phyloP scores from a whole-genome alignment of 495 filamentous ascomycete species.

The Umbilicaria muhlenbergii region DNA sequence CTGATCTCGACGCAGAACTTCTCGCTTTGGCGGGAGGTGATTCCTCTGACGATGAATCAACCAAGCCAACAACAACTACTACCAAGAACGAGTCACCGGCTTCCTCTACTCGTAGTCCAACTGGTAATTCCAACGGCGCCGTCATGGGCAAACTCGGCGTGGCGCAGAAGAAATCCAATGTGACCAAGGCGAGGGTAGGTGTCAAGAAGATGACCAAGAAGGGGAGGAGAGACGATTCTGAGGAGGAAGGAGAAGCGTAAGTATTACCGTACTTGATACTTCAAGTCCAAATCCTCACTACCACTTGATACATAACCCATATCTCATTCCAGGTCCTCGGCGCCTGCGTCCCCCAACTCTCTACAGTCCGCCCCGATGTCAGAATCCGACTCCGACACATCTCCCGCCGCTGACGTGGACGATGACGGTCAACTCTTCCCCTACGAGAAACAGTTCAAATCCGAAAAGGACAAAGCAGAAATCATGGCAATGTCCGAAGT shows the following conservation, averaged over 20 bases:
- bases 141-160: conserved; percentile 21
- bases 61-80: conserved; percentile 10
- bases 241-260: conserved; percentile 77
- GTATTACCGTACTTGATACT: conserved; percentile 19
- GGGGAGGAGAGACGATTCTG: conserved; percentile 42
- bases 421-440: conserved; percentile 59
- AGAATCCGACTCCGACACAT: conserved; percentile 60
- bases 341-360: conserved; percentile 53
- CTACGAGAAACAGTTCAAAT: conserved; percentile 74
- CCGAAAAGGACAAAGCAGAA: conserved; percentile 58
- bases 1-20: conserved; percentile 75
- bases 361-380: conserved; percentile 77
- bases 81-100: conserved; percentile 21
- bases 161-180: conserved; percentile 19
- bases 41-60: conserved; percentile 38
- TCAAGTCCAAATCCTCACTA: conserved; percentile 1
- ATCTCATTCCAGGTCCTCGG: conserved; percentile 34
- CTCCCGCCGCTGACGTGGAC: conserved; percentile 31
- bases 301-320: conserved; percentile 6
- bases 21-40: conserved; percentile 63
- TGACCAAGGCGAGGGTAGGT: conserved; percentile 10
- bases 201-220: conserved; percentile 26
- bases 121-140: conserved; percentile 12
- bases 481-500: conserved; percentile 84
- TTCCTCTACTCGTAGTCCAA: conserved; percentile 21